Base-by-base conservation (phyloP, 495 filamentous ascomycete species). In the Aspergillus haitiensis region DNA sequence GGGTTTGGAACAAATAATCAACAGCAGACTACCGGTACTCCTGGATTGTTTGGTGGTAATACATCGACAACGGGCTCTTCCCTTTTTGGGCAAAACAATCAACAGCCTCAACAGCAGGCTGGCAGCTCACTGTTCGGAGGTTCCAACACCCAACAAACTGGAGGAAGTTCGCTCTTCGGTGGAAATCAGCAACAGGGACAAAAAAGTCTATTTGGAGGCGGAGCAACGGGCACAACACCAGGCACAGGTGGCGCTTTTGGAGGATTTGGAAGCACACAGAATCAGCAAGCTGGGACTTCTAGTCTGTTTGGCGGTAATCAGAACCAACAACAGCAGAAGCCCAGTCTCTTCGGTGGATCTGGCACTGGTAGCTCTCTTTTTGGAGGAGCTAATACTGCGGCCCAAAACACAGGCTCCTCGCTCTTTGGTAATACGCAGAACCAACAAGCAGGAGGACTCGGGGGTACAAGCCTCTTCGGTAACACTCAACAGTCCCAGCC, bases 361-460 rank as follows among this genome's bases (percentile, higher is more conserved):
- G 69, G 59, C 31, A 60, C 65, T 45, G 76, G 73, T 36, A 71
- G 70, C 35, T 75, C 78, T 36, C 65, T 85, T 34, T 85, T 85
- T 55, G 77, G 79, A n/a, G 68, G 69, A 16, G 53, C 72, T 61
- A 60, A 58, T 66, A 71, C 73, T 49, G 58, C 70, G 39, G 44
- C 63, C 18, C 76, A 74, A 37, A 72, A 72, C 32, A 61, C 77
- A 18, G 78, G 81, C 16, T 80, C 75, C 37, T 82, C 86, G 13
- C 75, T 91, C 9, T 92, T 93, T 65, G 75, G 75, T 18, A 80
- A 74, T 58, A 79, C 76, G 40, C 86, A 90, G 65, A 78, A 72
- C 51, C 87, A 86, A 52, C 74, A 72, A 56, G 11, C 71, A 21
- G 71, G 74, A 32, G 68, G 79, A 36, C 47, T 84, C 58, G 75